Base-by-base conservation (phyloP, 2,329 filamentous ascomycete genomes). In the Pochonia chlamydosporia region DNA sequence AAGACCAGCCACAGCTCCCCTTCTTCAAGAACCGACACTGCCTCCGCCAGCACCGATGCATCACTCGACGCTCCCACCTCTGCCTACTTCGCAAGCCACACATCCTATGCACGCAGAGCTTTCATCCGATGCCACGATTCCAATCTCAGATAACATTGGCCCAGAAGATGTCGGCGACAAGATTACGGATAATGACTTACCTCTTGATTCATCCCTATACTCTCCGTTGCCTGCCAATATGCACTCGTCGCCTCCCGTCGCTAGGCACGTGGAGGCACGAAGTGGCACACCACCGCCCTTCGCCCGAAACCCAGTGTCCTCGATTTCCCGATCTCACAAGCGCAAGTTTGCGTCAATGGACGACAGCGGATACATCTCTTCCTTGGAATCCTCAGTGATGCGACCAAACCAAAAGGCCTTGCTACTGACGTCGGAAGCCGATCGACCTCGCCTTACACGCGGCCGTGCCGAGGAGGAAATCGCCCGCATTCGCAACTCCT, bases 331-430 rank as follows among this genome's bases (percentile, higher is more conserved):
- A 44, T 79, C 82, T 33, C 83, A 85, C 55, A 89, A 88, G 68
- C 84, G 87, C 55, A 92, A 89, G 64, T 81, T 87, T 58, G 79
- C 80, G 25, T 85, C 86, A 11, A 85, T 95, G 73, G 89, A 80
- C 59, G 93, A 99, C 66, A 97, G 92, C 63, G 93, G 93, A 35
- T 99, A 97, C 67, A 96, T 95, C 63, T 97, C 93, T 2, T 96
- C 91, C 0, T 77, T 97, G 16, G 91, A 96, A 57, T 97, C 93
- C 3, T 97, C 93, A 0, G 89, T 79, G 13, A 79, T 89, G 63
- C 81, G 92, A 49, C 83, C 86, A 41, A 82, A 84, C 53, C 78
- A 81, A 54, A 74, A 79, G 50, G 72, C 71, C 14, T 74, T 81
- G 48, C 74, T 88, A 16, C 75, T 89, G 37, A 89, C 85, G 4